Conservation (phyloP, 2,329 filamentous ascomycete genomes). For the Diaporthe amygdali region DNA sequence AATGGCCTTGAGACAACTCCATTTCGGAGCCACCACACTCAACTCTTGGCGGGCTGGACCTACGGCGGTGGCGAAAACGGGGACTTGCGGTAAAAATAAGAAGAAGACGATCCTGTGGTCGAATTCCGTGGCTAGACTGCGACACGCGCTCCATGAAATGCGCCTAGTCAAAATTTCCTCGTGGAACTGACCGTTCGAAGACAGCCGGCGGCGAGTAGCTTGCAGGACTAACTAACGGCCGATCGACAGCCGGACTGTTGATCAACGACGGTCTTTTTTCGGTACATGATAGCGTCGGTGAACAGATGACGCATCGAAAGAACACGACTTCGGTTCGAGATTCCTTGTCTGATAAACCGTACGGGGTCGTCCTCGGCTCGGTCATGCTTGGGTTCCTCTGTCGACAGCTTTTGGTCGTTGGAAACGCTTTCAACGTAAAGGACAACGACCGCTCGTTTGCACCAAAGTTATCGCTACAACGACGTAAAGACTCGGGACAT, state of each 20-base stretch:
- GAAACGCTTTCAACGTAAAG: not conserved
- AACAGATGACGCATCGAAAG: not conserved
- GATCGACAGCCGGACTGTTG: not conserved
- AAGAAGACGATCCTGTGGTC: not conserved
- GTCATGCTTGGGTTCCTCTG: not conserved
- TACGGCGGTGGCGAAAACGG: not conserved
- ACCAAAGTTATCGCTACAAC: not conserved
- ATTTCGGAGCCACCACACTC: not conserved
- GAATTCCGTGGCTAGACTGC: not conserved
- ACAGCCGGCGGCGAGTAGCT: conserved; percentile 6
- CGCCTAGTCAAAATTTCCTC: not conserved
- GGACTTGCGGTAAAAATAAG: not conserved
- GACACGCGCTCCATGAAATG: not conserved
- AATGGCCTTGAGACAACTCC: no score
- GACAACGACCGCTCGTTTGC: not conserved
- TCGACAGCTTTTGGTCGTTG: not conserved
- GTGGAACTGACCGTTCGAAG: not conserved
- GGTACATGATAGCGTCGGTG: not conserved
- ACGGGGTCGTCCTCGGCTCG: not conserved
- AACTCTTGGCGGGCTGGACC: not conserved
- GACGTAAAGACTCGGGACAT: not conserved
- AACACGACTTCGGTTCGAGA: not conserved
- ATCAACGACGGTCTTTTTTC: not conserved
- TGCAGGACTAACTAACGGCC: not conserved
- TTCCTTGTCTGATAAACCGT: not conserved